Percentiles rank a stretch among this genome's conserved stretches.
These are phyloP conservation scores for Amanita polypyramis DNA, from an alignment of 768 basidiomycete species.

Conservation along the genomic window DNA sequence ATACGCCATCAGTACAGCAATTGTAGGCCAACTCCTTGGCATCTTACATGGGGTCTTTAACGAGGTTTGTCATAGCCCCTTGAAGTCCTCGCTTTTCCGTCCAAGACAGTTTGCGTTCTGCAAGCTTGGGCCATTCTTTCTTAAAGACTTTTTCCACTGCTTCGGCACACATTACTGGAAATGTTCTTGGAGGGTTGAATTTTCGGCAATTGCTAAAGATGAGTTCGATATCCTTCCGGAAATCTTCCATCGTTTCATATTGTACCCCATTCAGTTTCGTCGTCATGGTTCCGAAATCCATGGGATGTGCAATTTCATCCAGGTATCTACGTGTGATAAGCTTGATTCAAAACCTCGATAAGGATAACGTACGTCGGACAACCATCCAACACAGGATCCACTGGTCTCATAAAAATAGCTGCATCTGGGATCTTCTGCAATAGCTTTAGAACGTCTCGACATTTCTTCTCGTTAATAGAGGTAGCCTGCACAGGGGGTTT, in stretches of 20 bases:
- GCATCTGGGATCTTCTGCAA: constrained; percentile 57
- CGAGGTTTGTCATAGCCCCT: constrained; percentile 55
- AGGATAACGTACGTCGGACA: constrained; percentile 72
- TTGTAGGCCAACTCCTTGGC: not conserved
- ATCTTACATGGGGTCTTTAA: constrained; percentile 57
- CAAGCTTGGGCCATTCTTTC: constrained; percentile 77
- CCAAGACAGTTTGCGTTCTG: constrained; percentile 63
- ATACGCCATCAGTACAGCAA: constrained; percentile 8
- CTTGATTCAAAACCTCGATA: not conserved
- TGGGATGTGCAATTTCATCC: constrained; percentile 84
- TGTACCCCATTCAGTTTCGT: constrained; percentile 53
- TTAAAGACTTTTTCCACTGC: constrained; percentile 65
- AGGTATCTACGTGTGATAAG: constrained; percentile 54
- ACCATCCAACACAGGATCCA: constrained; percentile 74
- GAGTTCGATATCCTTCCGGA: constrained; percentile 71
- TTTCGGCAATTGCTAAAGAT: constrained; percentile 84
- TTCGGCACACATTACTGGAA: constrained; percentile 63
- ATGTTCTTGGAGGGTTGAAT: constrained; percentile 83
- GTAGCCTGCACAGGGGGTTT: constrained; percentile 27
- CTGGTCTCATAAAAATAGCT: constrained; percentile 67
- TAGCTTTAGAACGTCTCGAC: constrained; percentile 55
- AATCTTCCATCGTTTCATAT: constrained; percentile 76
- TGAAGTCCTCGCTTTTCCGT: constrained; percentile 74
- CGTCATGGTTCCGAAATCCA: constrained; percentile 85
- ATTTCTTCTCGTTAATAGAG: constrained; percentile 76